Evolutionary conservation across 805 yeast genomes (phyloP).

Genomic region (Pichia phayaonensis): DNA sequence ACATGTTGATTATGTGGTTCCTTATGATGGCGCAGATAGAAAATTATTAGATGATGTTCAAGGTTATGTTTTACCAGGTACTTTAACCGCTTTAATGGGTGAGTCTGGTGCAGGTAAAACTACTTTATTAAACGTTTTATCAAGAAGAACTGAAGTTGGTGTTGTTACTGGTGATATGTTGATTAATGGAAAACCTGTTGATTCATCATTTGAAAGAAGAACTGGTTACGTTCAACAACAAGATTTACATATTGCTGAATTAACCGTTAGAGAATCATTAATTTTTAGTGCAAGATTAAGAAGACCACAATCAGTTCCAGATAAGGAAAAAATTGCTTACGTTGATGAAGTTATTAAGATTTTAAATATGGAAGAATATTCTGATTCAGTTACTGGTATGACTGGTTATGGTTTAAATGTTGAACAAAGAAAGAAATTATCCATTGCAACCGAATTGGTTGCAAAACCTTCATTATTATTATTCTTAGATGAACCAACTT

Average conservation of each 20-base stretch:
- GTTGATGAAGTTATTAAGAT: constrained; percentile 35
- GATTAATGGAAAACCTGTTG: constrained; percentile 44
- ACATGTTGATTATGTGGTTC: constrained; percentile 50
- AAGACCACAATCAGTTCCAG: constrained; percentile 34
- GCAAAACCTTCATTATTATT: constrained; percentile 45
- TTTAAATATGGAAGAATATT: constrained; percentile 36
- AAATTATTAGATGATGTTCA: constrained; percentile 37
- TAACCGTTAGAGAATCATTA: constrained; percentile 46
- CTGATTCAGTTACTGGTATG: constrained; percentile 44
- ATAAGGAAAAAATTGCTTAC: constrained; percentile 35
- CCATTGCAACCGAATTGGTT: constrained; percentile 49
- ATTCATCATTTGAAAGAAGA: constrained; percentile 42
- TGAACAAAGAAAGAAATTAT: constrained; percentile 46
- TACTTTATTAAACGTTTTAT: constrained; percentile 45
- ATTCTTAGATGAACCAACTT: constrained; percentile 55
- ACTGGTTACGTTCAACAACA: constrained; percentile 54
- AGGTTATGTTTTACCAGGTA: constrained; percentile 45
- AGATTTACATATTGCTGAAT: constrained; percentile 41
- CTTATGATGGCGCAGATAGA: constrained; percentile 35
- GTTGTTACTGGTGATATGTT: constrained; percentile 49
- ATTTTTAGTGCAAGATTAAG: constrained; percentile 43
- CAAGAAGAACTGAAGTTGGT: constrained; percentile 45
- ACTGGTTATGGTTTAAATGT: constrained; percentile 45
- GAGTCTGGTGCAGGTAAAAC: constrained; percentile 63
- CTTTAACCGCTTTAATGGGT: constrained; percentile 55